These are phyloP conservation scores for Zygosaccharomyces lentus DNA, from an alignment of 805 yeast species.

Conservation along the genomic window DNA sequence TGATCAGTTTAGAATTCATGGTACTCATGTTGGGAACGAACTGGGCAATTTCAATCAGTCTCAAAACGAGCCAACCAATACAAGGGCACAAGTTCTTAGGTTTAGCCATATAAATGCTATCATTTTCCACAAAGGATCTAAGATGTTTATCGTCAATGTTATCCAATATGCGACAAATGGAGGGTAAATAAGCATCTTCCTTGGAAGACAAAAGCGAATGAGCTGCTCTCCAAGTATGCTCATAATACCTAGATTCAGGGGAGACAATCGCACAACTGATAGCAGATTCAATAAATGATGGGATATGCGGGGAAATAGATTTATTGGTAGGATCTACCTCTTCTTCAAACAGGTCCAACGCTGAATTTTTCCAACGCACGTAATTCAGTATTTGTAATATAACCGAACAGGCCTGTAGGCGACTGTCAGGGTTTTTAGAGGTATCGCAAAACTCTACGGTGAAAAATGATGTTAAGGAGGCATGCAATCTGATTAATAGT, in stretches of 20 bases:
- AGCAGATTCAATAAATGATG: slow-evolving; percentile 82
- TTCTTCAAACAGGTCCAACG: slow-evolving; percentile 45
- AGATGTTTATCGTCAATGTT: slow-evolving; percentile 22
- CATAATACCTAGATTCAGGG: slow-evolving; percentile 73
- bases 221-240: slow-evolving; percentile 64
- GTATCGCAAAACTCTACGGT: slow-evolving; percentile 61
- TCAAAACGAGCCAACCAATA: slow-evolving; percentile 85
- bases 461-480: slow-evolving; percentile 60
- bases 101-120: slow-evolving; percentile 32
- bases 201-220: slow-evolving; percentile 30
- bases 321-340: slow-evolving; percentile 18
- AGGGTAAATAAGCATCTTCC: slow-evolving; percentile 25
- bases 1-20: slow-evolving; percentile 59
- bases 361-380: slow-evolving; percentile 61
- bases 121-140: slow-evolving; percentile 33
- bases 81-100: slow-evolving; percentile 64
- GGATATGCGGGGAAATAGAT: slow-evolving; percentile 50
- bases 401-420: slow-evolving; percentile 66
- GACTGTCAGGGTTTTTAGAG: slow-evolving; percentile 49
- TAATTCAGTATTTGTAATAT: slow-evolving; percentile 62
- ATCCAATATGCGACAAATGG: slow-evolving; percentile 26
- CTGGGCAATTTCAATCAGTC: slow-evolving; percentile 69
- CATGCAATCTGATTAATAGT: slow-evolving; percentile 61
- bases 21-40: slow-evolving; percentile 75
- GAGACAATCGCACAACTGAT: slow-evolving; percentile 67